Base-by-base conservation (phyloP, 768 basidiomycete species). In the Psilocybe sp. region DNA sequence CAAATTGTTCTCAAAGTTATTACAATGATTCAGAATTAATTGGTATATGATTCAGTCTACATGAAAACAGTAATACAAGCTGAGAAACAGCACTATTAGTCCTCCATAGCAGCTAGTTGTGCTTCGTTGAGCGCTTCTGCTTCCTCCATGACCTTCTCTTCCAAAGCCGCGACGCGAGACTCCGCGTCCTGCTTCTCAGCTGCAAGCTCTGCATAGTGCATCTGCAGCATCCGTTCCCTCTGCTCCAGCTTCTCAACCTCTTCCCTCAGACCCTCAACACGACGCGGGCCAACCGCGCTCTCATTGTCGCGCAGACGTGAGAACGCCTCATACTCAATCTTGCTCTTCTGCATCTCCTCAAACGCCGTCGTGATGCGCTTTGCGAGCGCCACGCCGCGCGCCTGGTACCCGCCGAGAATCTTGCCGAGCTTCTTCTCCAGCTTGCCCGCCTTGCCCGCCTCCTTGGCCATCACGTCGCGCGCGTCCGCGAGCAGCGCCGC, bases 371-470 rank as follows among this genome's bases (percentile, higher is more conserved):
- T 73, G 40, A 91, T 63, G 1, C 85, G 82, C 64, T 80, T 82
- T 13, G 77, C 67, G 2, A 94, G 74, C 36, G 80, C 79, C 60
- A 77, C 77, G 23, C 84, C 83, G 9, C 95, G 82, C 35, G 79
- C 78, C 62, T 90, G 82, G 65, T 98, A 98, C 8, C 97, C 97
- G n/a, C 94, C 94, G 2, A 98, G 80, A 12, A 81, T 80, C 50
- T 93, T 82, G 8, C 76, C 79, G 9, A 98, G 80, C 66, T 93
- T 96, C 80, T 94, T 97, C 75, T 98, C 96, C 5, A 77, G 63
- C 73, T 97, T 98, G 16, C 79, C 67, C 0, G 89, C 87, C 64
- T 88, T 92, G 47, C 76, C 79, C 0, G 90, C 89, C 61, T 95
- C 89, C 62, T 81, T 83, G 32, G 82, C 70, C 85, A 99, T 92